phyloP scores from a whole-genome alignment of 2,329 filamentous ascomycete genomes.

The Venturia aucupariae region DNA sequence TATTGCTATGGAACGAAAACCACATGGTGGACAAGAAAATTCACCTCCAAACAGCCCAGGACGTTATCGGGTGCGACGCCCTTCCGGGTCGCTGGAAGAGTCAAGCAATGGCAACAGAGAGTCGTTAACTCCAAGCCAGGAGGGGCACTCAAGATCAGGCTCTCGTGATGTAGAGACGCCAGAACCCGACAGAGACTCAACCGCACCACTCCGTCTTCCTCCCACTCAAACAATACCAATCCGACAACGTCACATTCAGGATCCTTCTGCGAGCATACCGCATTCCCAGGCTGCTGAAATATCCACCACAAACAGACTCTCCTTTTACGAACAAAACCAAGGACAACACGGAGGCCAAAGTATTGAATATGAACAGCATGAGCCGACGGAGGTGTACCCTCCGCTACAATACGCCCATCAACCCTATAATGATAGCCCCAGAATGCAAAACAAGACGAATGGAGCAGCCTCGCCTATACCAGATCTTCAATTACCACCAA shows the following conservation, averaged over 20 bases:
- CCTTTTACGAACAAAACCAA: neutral
- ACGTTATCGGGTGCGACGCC: constrained; percentile 16
- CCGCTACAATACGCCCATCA: constrained; percentile 45
- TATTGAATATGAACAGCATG: constrained; percentile 17
- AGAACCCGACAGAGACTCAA: constrained; percentile 19
- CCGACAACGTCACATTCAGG: constrained; percentile 25
- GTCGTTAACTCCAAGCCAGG: constrained; percentile 25
- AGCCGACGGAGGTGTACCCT: constrained; percentile 31
- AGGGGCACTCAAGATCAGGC: constrained; percentile 26
- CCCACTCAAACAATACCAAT: constrained; percentile 27
- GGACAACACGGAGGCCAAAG: neutral
- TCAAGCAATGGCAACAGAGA: constrained; percentile 18
- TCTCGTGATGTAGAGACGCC: constrained; percentile 25
- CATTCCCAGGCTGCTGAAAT: constrained; percentile 15
- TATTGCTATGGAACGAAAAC: constrained; percentile 5
- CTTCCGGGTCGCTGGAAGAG: constrained; percentile 26
- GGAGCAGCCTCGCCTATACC: constrained; percentile 11
- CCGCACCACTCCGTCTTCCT: constrained; percentile 21
- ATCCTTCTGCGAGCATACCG: constrained; percentile 9
- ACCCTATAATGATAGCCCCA: constrained; percentile 18
- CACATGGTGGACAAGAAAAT: constrained; percentile 19
- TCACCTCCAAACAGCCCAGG: constrained; percentile 19
- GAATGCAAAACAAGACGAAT: constrained; percentile 2
- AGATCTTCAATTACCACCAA: constrained; percentile 15
- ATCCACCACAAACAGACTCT: constrained; percentile 4